Base-by-base conservation (phyloP, 1,284 basidiomycete genomes). In the Taiwanofungus camphoratus region DNA sequence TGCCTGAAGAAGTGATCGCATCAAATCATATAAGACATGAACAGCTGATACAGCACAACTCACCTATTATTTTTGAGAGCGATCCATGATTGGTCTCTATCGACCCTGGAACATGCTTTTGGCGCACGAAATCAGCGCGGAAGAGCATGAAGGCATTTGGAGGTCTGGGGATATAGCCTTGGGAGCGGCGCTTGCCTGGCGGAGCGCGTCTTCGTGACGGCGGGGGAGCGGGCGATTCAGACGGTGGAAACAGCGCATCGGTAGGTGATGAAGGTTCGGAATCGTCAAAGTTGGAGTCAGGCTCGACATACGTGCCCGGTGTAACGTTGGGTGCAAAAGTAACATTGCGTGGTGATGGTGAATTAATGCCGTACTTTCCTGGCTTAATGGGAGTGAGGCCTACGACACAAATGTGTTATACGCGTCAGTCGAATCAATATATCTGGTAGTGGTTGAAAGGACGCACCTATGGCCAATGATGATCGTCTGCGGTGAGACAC, bases 111-210 rank as follows among this genome's bases (percentile, higher is more conserved):
- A 93, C 84, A 50, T 91, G 79, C 50, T 85, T 80, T 52, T 82
- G 79, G 23, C 82, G 69, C 15, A 92, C 87, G 48, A 92, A 92
- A 58, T 92, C 85, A 23, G 89, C 87, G 21, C 92, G 79, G 70
- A 92, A 95, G 50, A 95, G 77, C 77, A 95, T 94, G 71, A 94
- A 95, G 0, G 92, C 90, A 57, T 95, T 95, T 1, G 90, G 83
- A 0, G 92, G 92, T 1, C 92, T 77, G 8, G 92, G 90, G 52
- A 94, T 87, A 60, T 94, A 83, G 32, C 68, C 67, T 33, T 78
- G 73, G 9, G 77, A 79, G 42, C 71, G 71, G 31, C 79, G 70
- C 62, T 82, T 84, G 34, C 78, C 71, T 0, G 72, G 69, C 0
- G 76, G 73, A 0, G 58, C 64, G 1, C 74, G 69, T 47, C 71